Evolutionary conservation across 2,329 filamentous ascomycete species (phyloP).

Genomic region (Fusarium oxysporum): DNA sequence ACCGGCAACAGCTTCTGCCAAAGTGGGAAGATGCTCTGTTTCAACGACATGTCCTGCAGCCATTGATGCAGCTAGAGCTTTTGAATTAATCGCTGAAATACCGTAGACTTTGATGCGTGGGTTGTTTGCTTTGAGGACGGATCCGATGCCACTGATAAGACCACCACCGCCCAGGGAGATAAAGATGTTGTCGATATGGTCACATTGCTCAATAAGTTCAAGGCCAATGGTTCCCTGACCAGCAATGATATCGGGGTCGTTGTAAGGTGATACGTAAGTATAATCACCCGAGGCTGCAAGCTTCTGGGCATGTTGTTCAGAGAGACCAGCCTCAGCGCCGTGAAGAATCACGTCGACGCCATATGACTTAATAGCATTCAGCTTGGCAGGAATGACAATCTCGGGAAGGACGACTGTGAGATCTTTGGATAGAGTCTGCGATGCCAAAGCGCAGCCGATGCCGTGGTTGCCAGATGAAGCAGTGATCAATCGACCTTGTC

Average conservation of each 20-base stretch:
- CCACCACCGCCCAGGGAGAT: not conserved
- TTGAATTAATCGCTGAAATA: not conserved
- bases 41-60: not conserved
- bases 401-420: not conserved
- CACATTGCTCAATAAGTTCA: not conserved
- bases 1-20: not conserved
- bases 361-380: not conserved
- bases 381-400: not conserved
- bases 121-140: not conserved
- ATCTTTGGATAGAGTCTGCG: not conserved
- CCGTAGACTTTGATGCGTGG: not conserved
- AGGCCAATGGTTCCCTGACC: not conserved
- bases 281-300: not conserved
- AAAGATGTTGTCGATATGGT: not conserved
- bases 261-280: not conserved
- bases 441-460: not conserved
- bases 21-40: not conserved
- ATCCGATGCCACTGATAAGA: not conserved
- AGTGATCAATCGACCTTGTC: not conserved
- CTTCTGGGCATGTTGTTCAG: not conserved
- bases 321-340: not conserved
- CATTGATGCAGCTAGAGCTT: not conserved
- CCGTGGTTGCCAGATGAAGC: not conserved
- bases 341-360: not conserved
- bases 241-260: not conserved